phyloP scores from a whole-genome alignment of 2,329 filamentous ascomycete species.

The Sporothrix phasma region DNA sequence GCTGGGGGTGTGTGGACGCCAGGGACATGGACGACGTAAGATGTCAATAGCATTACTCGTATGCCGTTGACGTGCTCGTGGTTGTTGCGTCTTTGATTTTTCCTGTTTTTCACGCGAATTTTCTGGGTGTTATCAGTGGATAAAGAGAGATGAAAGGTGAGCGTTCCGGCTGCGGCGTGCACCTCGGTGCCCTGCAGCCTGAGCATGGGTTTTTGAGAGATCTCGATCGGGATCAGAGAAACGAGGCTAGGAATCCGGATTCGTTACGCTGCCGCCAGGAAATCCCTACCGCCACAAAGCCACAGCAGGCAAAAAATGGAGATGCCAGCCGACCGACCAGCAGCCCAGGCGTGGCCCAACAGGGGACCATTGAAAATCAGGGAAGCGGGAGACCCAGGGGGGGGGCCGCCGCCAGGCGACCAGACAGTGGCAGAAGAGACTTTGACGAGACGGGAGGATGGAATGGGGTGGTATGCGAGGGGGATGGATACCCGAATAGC shows the following conservation, averaged over 20 bases:
- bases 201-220: neutral
- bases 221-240: neutral
- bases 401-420: neutral
- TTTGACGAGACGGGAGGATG: neutral
- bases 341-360: neutral
- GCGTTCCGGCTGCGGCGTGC: neutral
- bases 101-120: neutral
- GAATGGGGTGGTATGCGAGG: neutral
- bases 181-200: neutral
- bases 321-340: neutral
- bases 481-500: neutral
- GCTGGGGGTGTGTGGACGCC: no score
- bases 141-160: neutral
- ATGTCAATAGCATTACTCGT: neutral
- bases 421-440: conserved; percentile 1
- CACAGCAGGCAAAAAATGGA: neutral
- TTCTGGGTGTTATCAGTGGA: neutral
- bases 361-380: conserved; percentile 5
- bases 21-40: neutral
- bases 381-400: neutral
- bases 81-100: neutral
- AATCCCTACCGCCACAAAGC: neutral
- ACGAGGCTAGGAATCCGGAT: neutral
- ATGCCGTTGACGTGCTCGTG: neutral
- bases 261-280: neutral